A percentile compares a stretch with the other conserved stretches of the same genome.
These are phyloP conservation scores for Metrosideros polymorpha DNA, from an alignment of 441 rosid species.

Conservation along the genomic window DNA sequence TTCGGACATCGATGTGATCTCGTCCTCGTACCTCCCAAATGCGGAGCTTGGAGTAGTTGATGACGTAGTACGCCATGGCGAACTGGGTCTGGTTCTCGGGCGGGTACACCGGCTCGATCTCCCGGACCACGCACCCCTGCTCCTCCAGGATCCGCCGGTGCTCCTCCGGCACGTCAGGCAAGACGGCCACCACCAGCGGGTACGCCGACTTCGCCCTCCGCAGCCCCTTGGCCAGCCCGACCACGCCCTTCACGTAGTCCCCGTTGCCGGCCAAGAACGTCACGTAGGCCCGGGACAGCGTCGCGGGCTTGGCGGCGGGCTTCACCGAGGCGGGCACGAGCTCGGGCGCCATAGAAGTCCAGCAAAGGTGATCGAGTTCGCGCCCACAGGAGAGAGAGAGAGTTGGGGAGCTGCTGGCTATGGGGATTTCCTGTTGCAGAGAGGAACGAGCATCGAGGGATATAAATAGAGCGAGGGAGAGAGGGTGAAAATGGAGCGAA, in stretches of 20 bases:
- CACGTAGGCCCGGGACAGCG: neutral
- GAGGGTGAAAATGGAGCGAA: neutral
- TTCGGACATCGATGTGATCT: neutral
- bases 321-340: neutral
- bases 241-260: neutral
- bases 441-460: accelerated
- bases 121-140: neutral
- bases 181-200: neutral
- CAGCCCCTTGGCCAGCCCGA: neutral
- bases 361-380: neutral
- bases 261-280: neutral
- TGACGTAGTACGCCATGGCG: neutral
- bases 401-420: neutral
- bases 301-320: neutral
- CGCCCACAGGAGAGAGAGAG: neutral
- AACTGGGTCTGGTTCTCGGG: neutral
- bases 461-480: neutral
- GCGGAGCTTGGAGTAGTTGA: neutral
- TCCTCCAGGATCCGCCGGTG: neutral
- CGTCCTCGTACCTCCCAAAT: neutral
- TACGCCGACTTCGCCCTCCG: neutral
- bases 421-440: neutral
- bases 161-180: neutral
- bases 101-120: neutral
- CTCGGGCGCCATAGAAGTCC: neutral